phyloP scores from a whole-genome alignment of 2,329 filamentous ascomycete genomes.

The Elsinoe perseae region DNA sequence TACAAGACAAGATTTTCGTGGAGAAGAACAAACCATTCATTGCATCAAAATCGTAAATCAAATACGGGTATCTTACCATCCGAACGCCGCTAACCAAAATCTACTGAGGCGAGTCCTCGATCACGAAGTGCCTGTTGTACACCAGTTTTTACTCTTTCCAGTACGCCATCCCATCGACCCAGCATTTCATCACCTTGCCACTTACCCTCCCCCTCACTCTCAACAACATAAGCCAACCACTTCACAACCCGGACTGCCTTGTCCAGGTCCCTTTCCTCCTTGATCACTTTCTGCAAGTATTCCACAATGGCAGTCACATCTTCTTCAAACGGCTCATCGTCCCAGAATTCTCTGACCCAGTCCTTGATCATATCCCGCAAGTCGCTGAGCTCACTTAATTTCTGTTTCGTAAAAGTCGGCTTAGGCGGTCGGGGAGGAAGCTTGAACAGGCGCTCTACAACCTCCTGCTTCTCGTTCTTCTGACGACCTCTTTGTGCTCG shows the following conservation, averaged over 20 bases:
- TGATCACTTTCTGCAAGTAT: constrained; percentile 65
- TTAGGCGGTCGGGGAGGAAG: constrained; percentile 45
- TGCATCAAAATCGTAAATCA: not conserved
- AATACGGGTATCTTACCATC: not conserved
- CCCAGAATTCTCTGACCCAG: constrained; percentile 66
- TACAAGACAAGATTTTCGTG: not conserved
- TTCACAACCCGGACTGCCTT: constrained; percentile 64
- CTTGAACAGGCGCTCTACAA: constrained; percentile 33
- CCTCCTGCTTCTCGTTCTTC: constrained; percentile 19
- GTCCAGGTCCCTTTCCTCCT: constrained; percentile 64
- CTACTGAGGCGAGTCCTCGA: constrained; percentile 41
- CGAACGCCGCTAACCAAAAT: constrained; percentile 28
- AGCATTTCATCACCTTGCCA: constrained; percentile 17
- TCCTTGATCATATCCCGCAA: constrained; percentile 65
- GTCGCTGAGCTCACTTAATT: constrained; percentile 51
- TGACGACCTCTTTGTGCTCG: constrained; percentile 19
- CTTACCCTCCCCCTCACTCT: constrained; percentile 21
- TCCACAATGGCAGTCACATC: constrained; percentile 67
- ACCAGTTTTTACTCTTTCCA: constrained; percentile 35
- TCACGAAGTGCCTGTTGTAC: constrained; percentile 38
- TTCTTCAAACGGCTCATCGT: constrained; percentile 67
- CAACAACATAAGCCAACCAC: constrained; percentile 49
- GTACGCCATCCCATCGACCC: constrained; percentile 31
- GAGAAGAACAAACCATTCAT: not conserved
- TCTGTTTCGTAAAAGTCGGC: constrained; percentile 56